Percentiles rank a stretch among this genome's conserved stretches.
Conservation (phyloP, 148 eudicot species). For the Hydrangea macrophylla region DNA sequence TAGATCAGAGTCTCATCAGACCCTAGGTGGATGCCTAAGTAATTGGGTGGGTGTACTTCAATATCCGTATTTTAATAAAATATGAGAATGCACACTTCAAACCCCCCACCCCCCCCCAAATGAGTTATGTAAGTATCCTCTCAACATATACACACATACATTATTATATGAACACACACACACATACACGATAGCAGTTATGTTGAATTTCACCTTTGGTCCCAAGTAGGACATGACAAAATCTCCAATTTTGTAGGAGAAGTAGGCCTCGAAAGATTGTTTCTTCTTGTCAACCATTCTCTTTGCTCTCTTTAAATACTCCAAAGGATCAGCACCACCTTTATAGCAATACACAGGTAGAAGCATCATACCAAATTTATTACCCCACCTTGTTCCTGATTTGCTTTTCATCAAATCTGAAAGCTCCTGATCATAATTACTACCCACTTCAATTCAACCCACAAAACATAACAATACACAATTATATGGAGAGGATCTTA, state of each 20-base stretch:
- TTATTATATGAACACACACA: no score
- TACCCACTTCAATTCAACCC: neutral
- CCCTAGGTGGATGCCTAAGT: no score
- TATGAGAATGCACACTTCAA: no score
- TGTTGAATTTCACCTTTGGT: conserved; percentile 35
- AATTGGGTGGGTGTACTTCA: no score
- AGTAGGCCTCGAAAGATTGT: conserved; percentile 49
- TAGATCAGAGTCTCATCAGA: no score
- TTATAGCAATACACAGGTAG: conserved; percentile 52
- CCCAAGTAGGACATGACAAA: conserved; percentile 49
- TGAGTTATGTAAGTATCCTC: no score
- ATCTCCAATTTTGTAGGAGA: conserved; percentile 40
- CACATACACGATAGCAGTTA: no score
- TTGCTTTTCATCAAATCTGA: conserved; percentile 30
- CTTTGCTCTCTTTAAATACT: conserved; percentile 50
- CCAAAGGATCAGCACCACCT: conserved; percentile 34
- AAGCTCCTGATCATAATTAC: conserved; percentile 30
- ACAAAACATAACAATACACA: neutral
- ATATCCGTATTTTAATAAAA: no score
- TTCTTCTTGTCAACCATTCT: conserved; percentile 59
- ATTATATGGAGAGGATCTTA: no score
- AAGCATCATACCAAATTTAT: conserved; percentile 53
- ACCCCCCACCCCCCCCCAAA: no score
- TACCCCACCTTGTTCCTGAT: conserved; percentile 43
- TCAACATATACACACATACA: no score